These are phyloP conservation scores for Gypsophila paniculata DNA, from an alignment of 179 eudicot genomes.

Conservation along the genomic window DNA sequence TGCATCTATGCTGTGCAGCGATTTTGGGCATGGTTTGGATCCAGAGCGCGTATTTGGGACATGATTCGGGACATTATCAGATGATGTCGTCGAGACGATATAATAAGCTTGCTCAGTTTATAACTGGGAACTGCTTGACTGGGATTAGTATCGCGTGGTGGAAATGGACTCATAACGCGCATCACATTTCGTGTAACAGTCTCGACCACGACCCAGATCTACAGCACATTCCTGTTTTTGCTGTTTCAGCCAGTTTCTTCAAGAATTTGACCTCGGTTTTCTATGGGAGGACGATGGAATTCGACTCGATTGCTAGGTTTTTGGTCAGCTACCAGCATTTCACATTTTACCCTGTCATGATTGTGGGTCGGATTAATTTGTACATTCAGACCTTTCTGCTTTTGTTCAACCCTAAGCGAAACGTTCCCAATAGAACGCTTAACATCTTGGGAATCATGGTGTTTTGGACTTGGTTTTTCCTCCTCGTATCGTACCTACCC, in stretches of 20 bases:
- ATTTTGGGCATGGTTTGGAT: slow-evolving; percentile 64
- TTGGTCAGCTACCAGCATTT: slow-evolving; percentile 63
- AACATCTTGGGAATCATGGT: too few species aligned
- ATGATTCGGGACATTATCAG: slow-evolving; percentile 75
- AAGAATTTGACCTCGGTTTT: slow-evolving; percentile 42
- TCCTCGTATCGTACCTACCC: slow-evolving; percentile 54
- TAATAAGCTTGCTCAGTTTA: slow-evolving; percentile 51
- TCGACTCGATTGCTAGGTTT: slow-evolving; percentile 44
- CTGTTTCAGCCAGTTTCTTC: slow-evolving; percentile 55
- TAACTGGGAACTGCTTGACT: slow-evolving; percentile 68
- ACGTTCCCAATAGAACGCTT: too few species aligned
- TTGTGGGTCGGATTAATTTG: slow-evolving; percentile 54
- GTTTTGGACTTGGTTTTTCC: slow-evolving; percentile 51
- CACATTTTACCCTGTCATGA: slow-evolving; percentile 67
- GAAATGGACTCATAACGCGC: slow-evolving; percentile 53
- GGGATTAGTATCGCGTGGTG: slow-evolving; percentile 27
- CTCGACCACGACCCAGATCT: slow-evolving; percentile 80
- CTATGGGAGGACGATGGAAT: slow-evolving; percentile 54
- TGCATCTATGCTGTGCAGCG: slow-evolving; percentile 47
- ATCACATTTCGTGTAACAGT: slow-evolving; percentile 67
- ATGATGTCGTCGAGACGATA: slow-evolving; percentile 51
- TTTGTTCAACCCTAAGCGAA: too few species aligned
- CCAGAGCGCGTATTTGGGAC: slow-evolving; percentile 63
- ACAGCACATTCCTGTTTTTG: slow-evolving; percentile 71
- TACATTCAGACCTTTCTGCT: slow-evolving; percentile 52